Evolutionary conservation across 495 filamentous ascomycete genomes (phyloP).

Genomic region (Rhypophila decipiens): DNA sequence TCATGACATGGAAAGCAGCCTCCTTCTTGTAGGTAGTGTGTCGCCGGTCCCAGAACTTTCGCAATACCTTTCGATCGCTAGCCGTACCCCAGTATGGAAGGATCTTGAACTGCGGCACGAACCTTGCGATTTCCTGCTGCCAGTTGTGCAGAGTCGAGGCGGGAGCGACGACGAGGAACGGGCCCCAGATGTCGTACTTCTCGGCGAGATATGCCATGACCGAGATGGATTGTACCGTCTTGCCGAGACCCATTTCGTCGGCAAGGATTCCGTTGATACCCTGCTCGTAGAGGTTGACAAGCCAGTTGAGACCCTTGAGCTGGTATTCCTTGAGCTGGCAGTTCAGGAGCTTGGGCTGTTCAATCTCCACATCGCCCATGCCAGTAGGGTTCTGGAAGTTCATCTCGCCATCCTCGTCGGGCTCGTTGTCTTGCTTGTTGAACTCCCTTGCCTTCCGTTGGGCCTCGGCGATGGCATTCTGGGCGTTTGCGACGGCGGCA

Average conservation of each 20-base stretch:
- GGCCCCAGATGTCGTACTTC: constrained; percentile 95
- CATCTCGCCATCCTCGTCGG: constrained; percentile 87
- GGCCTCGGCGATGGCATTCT: constrained; percentile 91
- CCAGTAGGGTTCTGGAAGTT: constrained; percentile 99
- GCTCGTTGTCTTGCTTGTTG: constrained; percentile 59
- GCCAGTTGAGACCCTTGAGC: constrained; percentile 96
- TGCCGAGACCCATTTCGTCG: constrained; percentile 99
- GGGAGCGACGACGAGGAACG: constrained; percentile 93
- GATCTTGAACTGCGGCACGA: constrained; percentile 90
- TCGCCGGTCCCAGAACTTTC: constrained; percentile 99
- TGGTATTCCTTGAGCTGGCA: constrained; percentile 97
- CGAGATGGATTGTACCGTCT: constrained; percentile 97
- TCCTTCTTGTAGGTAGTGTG: constrained; percentile 91
- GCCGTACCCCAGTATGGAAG: constrained; percentile 96
- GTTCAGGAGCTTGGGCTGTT: constrained; percentile 89
- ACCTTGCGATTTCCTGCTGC: constrained; percentile 94
- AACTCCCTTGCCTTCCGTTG: constrained; percentile 90
- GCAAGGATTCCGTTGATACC: constrained; percentile 99
- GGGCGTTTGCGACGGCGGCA: constrained; percentile 91
- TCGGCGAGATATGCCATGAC: constrained; percentile 99
- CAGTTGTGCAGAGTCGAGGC: constrained; percentile 97
- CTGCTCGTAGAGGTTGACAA: constrained; percentile 97
- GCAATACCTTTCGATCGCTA: constrained; percentile 88
- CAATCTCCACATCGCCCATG: constrained; percentile 85
- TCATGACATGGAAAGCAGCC: constrained; percentile 87